phyloP scores from a whole-genome alignment of 2,329 filamentous ascomycete genomes.

The Madurella mycetomatis region DNA sequence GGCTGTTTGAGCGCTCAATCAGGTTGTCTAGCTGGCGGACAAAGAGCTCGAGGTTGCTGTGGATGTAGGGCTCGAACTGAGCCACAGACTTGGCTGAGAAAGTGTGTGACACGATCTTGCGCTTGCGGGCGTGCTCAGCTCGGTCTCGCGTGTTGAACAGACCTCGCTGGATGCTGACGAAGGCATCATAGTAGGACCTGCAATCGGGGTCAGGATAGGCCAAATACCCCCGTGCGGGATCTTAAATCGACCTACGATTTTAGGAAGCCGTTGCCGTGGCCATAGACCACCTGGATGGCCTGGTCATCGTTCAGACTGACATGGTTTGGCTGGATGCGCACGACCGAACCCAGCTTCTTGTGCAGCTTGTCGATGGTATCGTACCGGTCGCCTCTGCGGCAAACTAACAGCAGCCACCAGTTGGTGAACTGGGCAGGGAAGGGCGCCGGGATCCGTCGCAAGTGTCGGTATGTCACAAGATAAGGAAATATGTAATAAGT shows the following conservation, averaged over 20 bases:
- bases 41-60: slow-evolving; percentile 70
- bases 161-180: slow-evolving; percentile 79
- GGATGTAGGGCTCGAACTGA: slow-evolving; percentile 87
- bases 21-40: slow-evolving; percentile 68
- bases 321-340: slow-evolving; percentile 80
- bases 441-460: slow-evolving; percentile 56
- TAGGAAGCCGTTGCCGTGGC: slow-evolving; percentile 71
- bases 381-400: slow-evolving; percentile 62
- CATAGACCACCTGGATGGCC: slow-evolving; percentile 75
- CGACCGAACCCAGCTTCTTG: slow-evolving; percentile 70
- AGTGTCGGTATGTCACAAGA: slow-evolving; percentile 48
- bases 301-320: slow-evolving; percentile 74
- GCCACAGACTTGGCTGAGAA: slow-evolving; percentile 77
- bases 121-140: slow-evolving; percentile 77
- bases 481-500: slow-evolving; percentile 58
- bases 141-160: slow-evolving; percentile 88
- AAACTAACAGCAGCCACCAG: slow-evolving; percentile 70
- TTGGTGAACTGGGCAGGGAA: slow-evolving; percentile 66
- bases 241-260: slow-evolving; percentile 51
- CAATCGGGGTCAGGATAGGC: background rate
- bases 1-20: slow-evolving; percentile 40
- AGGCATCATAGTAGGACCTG: slow-evolving; percentile 85
- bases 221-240: background rate
- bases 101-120: slow-evolving; percentile 82
- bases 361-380: slow-evolving; percentile 65